A percentile compares a stretch with the other conserved stretches of the same genome.
Evolutionary conservation across 1,139 yeast species (phyloP).

Genomic region (Taphrina wiesneri): DNA sequence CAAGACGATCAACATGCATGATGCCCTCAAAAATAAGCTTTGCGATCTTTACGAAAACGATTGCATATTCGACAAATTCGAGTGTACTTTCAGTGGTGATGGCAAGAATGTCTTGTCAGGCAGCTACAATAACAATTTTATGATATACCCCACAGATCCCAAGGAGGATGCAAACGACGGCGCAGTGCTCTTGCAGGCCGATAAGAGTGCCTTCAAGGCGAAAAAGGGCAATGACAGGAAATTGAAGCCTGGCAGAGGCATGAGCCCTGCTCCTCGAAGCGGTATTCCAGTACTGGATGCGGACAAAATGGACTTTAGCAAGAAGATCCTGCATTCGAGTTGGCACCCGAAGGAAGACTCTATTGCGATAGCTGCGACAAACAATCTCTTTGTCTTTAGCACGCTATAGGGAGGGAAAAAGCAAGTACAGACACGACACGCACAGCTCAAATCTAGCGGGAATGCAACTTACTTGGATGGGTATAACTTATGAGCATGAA

Average conservation of each 20-base stretch:
- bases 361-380: constrained; percentile 97
- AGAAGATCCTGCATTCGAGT: constrained; percentile 89
- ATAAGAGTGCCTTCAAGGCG: constrained; percentile 89
- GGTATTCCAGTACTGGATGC: constrained; percentile 49
- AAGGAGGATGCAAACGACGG: constrained; percentile 59
- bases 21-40: constrained; percentile 84
- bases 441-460: neutral
- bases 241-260: constrained; percentile 32
- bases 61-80: constrained; percentile 97
- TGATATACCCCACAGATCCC: constrained; percentile 78
- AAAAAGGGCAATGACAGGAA: constrained; percentile 54
- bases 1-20: constrained; percentile 92
- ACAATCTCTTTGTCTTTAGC: constrained; percentile 60
- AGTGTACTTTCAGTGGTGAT: constrained; percentile 93
- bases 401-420: constrained; percentile 41
- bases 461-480: neutral
- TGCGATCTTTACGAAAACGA: constrained; percentile 98
- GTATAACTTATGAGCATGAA: constrained; percentile 19
- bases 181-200: constrained; percentile 92
- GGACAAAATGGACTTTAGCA: constrained; percentile 89
- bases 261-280: constrained; percentile 26
- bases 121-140: constrained; percentile 92
- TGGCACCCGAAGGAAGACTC: constrained; percentile 98
- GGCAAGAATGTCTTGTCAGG: constrained; percentile 94
- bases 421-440: neutral